Conservation (phyloP, 176 grass and related monocot species). For the Aegilops bicornis region DNA sequence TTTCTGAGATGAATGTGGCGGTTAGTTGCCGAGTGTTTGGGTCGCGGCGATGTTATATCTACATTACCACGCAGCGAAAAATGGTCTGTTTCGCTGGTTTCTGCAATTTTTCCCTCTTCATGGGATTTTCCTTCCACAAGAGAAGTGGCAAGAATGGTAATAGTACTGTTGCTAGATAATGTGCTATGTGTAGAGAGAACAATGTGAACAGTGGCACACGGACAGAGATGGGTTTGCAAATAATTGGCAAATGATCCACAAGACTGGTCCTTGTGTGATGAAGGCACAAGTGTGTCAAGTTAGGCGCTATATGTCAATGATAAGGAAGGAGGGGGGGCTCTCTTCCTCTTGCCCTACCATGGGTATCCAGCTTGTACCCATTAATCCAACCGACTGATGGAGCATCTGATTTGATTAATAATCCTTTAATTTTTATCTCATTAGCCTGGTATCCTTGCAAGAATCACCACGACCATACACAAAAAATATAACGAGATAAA, state of each 20-base stretch:
- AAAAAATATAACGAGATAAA: not conserved
- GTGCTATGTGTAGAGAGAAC: conserved; percentile 8
- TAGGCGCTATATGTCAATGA: conserved; percentile 37
- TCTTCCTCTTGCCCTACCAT: conserved; percentile 34
- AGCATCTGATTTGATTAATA: conserved; percentile 16
- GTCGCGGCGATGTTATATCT: not conserved
- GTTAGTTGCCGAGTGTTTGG: not conserved
- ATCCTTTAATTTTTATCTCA: not conserved
- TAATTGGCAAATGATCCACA: not conserved
- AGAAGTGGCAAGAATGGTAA: not conserved
- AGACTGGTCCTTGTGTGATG: conserved; percentile 13
- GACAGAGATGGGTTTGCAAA: not conserved
- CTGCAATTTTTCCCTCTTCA: not conserved
- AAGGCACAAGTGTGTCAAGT: conserved; percentile 31
- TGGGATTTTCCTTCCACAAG: not conserved
- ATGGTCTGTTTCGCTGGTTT: not conserved
- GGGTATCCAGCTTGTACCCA: conserved; percentile 38
- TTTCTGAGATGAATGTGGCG: not conserved
- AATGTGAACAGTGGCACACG: not conserved
- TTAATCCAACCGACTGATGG: conserved; percentile 17
- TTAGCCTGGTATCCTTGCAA: not conserved
- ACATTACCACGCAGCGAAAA: not conserved
- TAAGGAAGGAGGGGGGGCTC: not conserved
- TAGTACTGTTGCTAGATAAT: not conserved
- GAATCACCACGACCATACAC: not conserved